phyloP scores from a whole-genome alignment of 805 yeast genomes.

The Starmerella vaccinii region DNA sequence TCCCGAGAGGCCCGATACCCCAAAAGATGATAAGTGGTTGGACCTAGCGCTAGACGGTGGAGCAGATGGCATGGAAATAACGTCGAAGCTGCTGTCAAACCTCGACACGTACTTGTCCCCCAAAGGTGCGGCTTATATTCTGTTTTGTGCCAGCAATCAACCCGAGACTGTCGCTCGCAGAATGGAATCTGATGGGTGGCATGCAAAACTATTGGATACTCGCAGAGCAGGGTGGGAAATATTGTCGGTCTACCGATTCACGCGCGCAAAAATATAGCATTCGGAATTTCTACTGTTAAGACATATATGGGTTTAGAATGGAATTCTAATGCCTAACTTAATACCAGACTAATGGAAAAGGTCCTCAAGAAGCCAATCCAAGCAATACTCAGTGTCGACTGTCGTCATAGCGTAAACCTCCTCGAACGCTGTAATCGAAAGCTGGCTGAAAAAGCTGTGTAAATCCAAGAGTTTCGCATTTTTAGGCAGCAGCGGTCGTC shows the following conservation, averaged over 20 bases:
- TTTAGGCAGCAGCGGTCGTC: conserved; percentile 25
- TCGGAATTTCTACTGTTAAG: background rate
- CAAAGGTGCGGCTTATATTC: conserved; percentile 69
- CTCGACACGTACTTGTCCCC: conserved; percentile 45
- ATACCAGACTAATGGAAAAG: conserved; percentile 34
- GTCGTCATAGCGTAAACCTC: conserved; percentile 45
- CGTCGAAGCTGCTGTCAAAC: conserved; percentile 48
- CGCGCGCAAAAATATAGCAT: background rate
- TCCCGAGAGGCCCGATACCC: conserved; percentile 45
- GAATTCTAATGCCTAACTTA: no score
- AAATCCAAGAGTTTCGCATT: conserved; percentile 32
- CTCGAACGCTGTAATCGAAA: conserved; percentile 57
- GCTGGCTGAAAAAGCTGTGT: conserved; percentile 53
- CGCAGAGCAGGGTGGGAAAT: conserved; percentile 97
- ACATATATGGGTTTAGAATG: no score
- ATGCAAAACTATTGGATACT: conserved; percentile 41
- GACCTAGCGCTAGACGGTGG: conserved; percentile 91
- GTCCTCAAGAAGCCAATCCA: conserved; percentile 50
- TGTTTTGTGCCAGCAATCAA: conserved; percentile 84
- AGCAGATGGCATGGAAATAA: conserved; percentile 76
- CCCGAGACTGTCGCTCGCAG: conserved; percentile 49
- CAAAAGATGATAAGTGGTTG: conserved; percentile 51
- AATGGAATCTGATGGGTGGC: conserved; percentile 48
- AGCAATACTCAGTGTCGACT: conserved; percentile 40
- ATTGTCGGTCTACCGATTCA: conserved; percentile 59